Evolutionary conservation across 1,284 basidiomycete genomes (phyloP), one percentile per base, ranked within the genome.

Genomic region (Ceratobasidium sp.): DNA sequence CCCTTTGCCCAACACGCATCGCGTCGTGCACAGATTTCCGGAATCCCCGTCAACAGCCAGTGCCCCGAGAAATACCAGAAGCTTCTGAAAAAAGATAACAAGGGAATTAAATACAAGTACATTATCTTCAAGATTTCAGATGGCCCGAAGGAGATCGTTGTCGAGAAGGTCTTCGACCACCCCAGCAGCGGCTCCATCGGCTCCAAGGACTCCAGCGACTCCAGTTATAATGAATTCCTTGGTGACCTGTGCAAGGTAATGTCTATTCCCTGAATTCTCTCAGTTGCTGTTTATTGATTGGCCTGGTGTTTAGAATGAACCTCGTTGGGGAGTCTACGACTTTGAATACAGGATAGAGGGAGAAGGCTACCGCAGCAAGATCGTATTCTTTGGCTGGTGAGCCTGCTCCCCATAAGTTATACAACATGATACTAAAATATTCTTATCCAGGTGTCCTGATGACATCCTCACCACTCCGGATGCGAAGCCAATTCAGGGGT

Each of bases 261-360:
- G n/a, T 54, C 19, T n/a, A 9, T 50, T 14, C 11, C 11, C 19
- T 11, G 11, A 11, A 16, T 23, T 30, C n/a, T 36, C 11, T 13
- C 6, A 25, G 29, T 16, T 9, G 19, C 11, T 13, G 16, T 33
- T 6, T 54, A 27, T 19, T 21, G 6, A 19, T 46, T 1, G 7
- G 13, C 7, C 47, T 6, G n/a, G 3, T 27, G 6, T 23, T 50
- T 21, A 66, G 60, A 73, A 75, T 21, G 86, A 92, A 75, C 93
- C 90, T 77, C 83, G 90, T 79, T 99, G 90, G 87, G 95, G 90
- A 33, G 85, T 98, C 53, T 98, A 95, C 79, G 95, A 98, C 79
- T 90, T 96, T 72, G 88, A 93, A 77, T 98, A 84, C 76, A 85
- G 91, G 81, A 85, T 85, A 78, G 87, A 87, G 11, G 72, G 91